Conservation (phyloP, 768 basidiomycete genomes). For the Trametes punicea region DNA sequence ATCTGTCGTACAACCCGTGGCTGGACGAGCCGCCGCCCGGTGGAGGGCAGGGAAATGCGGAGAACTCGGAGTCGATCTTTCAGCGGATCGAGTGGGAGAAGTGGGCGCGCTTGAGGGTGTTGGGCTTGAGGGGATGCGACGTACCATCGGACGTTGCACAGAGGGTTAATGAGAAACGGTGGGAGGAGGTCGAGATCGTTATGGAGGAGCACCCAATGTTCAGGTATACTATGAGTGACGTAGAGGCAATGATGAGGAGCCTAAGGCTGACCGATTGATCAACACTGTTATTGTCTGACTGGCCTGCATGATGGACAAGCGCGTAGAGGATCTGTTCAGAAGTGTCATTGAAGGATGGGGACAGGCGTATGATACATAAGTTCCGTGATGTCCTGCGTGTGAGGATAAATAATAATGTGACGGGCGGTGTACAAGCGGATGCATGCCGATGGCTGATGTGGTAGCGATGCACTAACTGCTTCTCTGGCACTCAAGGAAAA, state of each 20-base stretch:
- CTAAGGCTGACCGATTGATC: slow-evolving; percentile 7
- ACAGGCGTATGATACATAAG: neutral
- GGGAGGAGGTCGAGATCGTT: slow-evolving; percentile 60
- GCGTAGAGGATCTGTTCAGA: neutral
- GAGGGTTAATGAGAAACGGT: slow-evolving; percentile 56
- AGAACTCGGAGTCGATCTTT: slow-evolving; percentile 36
- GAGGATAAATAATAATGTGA: slow-evolving; percentile 1
- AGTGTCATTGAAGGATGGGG: neutral
- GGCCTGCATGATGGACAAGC: neutral
- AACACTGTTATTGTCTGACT: neutral
- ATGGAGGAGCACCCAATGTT: slow-evolving; percentile 13
- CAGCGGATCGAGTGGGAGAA: slow-evolving; percentile 57
- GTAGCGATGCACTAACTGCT: neutral
- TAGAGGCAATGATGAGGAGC: slow-evolving; percentile 15
- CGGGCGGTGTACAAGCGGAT: neutral
- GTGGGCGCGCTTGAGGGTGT: slow-evolving; percentile 48
- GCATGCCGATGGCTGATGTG: neutral
- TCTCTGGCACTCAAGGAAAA: slow-evolving; percentile 12
- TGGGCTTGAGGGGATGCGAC: slow-evolving; percentile 56
- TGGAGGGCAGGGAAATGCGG: slow-evolving; percentile 9
- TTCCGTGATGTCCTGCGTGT: neutral
- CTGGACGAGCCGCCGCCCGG: slow-evolving; percentile 26
- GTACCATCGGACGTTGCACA: slow-evolving; percentile 40
- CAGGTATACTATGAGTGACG: slow-evolving; percentile 1
- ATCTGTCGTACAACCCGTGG: slow-evolving; percentile 67